phyloP scores from a whole-genome alignment of 495 filamentous ascomycete species.

The Aspergillus cavernicola region DNA sequence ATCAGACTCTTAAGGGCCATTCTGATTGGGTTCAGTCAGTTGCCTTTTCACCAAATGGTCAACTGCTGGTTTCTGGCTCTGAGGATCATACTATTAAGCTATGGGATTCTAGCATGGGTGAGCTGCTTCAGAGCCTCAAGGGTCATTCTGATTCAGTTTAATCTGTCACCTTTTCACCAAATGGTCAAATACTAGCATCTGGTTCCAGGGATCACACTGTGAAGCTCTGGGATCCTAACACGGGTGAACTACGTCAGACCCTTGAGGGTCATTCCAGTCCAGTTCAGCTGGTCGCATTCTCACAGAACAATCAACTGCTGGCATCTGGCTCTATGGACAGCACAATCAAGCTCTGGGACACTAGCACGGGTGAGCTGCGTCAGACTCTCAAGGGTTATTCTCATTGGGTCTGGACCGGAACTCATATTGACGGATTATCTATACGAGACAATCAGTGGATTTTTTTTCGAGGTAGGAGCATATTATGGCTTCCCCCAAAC shows the following conservation, averaged over 20 bases:
- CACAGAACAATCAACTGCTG: not conserved
- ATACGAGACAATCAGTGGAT: conserved; percentile 2
- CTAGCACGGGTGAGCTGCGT: not conserved
- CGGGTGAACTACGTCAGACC: conserved; percentile 12
- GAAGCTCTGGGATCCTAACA: too few species aligned
- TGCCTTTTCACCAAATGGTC: too few species aligned
- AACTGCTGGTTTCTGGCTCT: too few species aligned
- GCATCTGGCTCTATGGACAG: not conserved
- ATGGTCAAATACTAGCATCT: too few species aligned
- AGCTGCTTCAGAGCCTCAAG: too few species aligned
- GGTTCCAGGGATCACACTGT: too few species aligned
- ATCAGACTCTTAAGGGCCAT: too few species aligned
- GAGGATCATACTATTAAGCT: too few species aligned
- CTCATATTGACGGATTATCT: not conserved
- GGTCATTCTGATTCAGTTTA: too few species aligned
- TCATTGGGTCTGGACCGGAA: not conserved
- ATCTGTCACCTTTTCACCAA: too few species aligned
- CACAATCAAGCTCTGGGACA: conserved; percentile 8
- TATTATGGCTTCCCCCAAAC: not conserved
- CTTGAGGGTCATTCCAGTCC: conserved; percentile 2
- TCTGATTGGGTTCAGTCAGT: too few species aligned
- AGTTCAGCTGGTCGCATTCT: not conserved
- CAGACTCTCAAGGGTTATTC: conserved; percentile 13
- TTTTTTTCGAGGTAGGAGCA: not conserved
- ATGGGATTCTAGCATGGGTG: too few species aligned